A percentile compares a stretch with the other conserved stretches of the same genome.
These are phyloP conservation scores for Xenosphaeropsis pyriputrescens DNA, from an alignment of 2,329 filamentous ascomycete species.

Conservation along the genomic window DNA sequence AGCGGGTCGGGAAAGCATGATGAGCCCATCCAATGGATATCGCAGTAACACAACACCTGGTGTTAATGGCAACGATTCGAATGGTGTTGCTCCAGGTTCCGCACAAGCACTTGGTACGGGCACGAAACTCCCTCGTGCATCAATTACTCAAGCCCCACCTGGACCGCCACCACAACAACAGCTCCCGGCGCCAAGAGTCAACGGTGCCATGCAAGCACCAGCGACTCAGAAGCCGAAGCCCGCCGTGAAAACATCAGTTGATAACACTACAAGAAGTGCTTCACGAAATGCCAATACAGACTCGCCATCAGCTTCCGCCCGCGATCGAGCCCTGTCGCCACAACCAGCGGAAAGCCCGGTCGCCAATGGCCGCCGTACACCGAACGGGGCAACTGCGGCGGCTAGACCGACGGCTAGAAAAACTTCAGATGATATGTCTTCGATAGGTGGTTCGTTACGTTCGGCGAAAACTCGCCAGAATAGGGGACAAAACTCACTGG, in stretches of 20 bases:
- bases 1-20: constrained; percentile 24
- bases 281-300: constrained; percentile 29
- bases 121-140: constrained; percentile 30
- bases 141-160: constrained; percentile 40
- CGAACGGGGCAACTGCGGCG: constrained; percentile 29
- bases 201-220: constrained; percentile 8
- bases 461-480: constrained; percentile 35
- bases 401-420: constrained; percentile 19
- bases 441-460: constrained; percentile 10
- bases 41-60: constrained; percentile 17
- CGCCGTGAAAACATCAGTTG: constrained; percentile 14
- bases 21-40: constrained; percentile 21
- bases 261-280: constrained; percentile 21
- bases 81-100: constrained; percentile 15
- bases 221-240: constrained; percentile 12
- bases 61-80: constrained; percentile 21
- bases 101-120: constrained; percentile 15
- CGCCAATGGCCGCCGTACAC: constrained; percentile 48
- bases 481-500: constrained; percentile 49
- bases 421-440: constrained; percentile 4
- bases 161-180: constrained; percentile 52
- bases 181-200: constrained; percentile 33
- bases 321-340: constrained; percentile 11
- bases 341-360: constrained; percentile 30
- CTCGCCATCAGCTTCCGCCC: constrained; percentile 23